Evolutionary conservation across 1,139 yeast species (phyloP).

Genomic region (Candida sojae): DNA sequence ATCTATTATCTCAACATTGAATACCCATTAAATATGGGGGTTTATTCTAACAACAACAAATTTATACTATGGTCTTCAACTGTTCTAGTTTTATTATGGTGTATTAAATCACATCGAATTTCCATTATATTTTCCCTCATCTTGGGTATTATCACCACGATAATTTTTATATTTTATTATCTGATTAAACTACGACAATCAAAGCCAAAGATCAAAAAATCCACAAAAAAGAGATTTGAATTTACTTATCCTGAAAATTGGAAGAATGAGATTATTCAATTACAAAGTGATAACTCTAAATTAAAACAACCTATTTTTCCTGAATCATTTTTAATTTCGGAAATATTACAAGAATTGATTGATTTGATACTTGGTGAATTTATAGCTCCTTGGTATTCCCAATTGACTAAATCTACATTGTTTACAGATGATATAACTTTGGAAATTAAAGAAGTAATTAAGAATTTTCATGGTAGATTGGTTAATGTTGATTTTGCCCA

Average conservation of each 20-base stretch:
- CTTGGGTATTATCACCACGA: neutral
- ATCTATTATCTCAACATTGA: neutral
- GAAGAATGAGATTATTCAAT: slow-evolving; percentile 20
- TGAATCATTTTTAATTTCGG: slow-evolving; percentile 55
- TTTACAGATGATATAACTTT: slow-evolving; percentile 58
- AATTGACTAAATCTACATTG: slow-evolving; percentile 45
- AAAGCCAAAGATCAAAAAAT: slow-evolving; percentile 4
- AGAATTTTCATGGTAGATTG: slow-evolving; percentile 43
- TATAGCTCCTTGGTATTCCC: slow-evolving; percentile 63
- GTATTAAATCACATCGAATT: neutral
- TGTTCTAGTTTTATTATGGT: neutral
- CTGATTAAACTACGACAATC: slow-evolving; percentile 11
- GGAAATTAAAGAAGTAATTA: slow-evolving; percentile 48
- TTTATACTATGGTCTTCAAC: neutral
- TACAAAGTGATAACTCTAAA: slow-evolving; percentile 10
- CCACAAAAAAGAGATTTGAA: slow-evolving; percentile 15
- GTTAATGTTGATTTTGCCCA: slow-evolving; percentile 53
- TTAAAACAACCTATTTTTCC: slow-evolving; percentile 38
- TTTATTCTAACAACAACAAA: neutral
- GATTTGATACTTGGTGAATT: slow-evolving; percentile 59
- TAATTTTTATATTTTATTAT: neutral
- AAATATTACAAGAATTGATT: slow-evolving; percentile 53
- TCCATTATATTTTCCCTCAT: neutral
- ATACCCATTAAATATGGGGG: neutral
- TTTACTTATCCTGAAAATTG: slow-evolving; percentile 31